Base-by-base conservation (phyloP, 208 protist species). In the Crithidia fasciculata region DNA sequence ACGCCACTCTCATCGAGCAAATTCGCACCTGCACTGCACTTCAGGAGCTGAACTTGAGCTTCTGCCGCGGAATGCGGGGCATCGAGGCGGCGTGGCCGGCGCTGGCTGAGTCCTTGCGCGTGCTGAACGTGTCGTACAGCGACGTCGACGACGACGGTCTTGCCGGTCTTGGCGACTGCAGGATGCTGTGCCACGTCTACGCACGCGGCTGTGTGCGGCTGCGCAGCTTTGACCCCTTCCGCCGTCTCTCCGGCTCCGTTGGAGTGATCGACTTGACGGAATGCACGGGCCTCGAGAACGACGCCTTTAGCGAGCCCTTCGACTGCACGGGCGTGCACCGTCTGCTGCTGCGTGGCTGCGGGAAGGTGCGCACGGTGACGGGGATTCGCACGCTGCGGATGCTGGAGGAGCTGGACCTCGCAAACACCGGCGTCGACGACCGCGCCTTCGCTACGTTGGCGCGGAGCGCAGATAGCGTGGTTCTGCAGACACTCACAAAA, bases 261-360 rank as follows among this genome's bases (percentile, higher is more conserved):
- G 58, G 69, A 45, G 47, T 72, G 66, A 73, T 88, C 12, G 83
- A 88, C 74, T 19, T 76, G 52, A 75, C 70, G n/a, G 72, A 85
- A 28, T 80, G 81, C 69, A 54, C 67, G n/a, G 57, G 69, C 28
- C 36, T 88, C 39, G 68, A 82, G 53, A 73, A 69, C 44, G 36
- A 59, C 5, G 78, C 36, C 13, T 72, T 87, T 36, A 64, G 68
- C 55, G 66, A 82, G 41, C 69, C 72, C 9, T 74, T 82, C 45
- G 41, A 50, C 28, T 72, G 67, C 37, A 59, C 72, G 16, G 50
- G 62, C 13, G 62, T 77, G 57, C 72, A 66, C 45, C 75, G 80
- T 13, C 65, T 88, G 5, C 19, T 82, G 8, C 50, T 88, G 47
- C 58, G 74, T 13, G 68, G 73, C 3, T 81, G 81, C 55, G 37